phyloP scores from a whole-genome alignment of 129 eudicot species.

The Escallonia rubra region DNA sequence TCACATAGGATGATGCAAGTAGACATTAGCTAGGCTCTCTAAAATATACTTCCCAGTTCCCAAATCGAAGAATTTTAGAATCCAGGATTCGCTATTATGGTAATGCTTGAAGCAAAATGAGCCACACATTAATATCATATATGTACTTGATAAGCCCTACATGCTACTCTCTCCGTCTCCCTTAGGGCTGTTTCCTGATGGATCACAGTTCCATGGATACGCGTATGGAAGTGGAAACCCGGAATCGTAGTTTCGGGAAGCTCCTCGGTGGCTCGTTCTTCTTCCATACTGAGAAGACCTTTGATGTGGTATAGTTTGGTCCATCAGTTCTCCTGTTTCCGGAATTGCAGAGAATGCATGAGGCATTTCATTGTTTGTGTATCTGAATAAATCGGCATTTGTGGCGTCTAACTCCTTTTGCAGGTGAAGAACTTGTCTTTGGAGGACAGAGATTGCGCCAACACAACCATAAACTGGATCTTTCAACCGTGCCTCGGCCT shows the following conservation, averaged over 20 bases:
- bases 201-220: constrained; percentile 36
- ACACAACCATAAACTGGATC: constrained; percentile 93
- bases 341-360: background rate
- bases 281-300: background rate
- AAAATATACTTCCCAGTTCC: too few species aligned
- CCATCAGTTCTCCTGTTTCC: background rate
- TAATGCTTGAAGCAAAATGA: too few species aligned
- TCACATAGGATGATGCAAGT: too few species aligned
- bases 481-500: constrained; percentile 77
- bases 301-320: background rate
- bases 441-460: constrained; percentile 78
- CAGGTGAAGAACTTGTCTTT: constrained; percentile 63
- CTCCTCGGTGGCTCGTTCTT: background rate
- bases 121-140: too few species aligned
- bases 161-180: constrained; percentile 11
- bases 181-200: constrained; percentile 13
- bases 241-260: constrained; percentile 16
- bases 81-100: too few species aligned
- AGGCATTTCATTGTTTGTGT: constrained; percentile 23
- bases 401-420: constrained; percentile 77
- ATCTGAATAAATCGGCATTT: constrained; percentile 53
- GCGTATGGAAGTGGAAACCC: constrained; percentile 14
- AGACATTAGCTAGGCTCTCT: too few species aligned
- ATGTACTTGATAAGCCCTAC: background rate
- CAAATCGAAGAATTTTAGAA: too few species aligned